Base-by-base conservation (phyloP, 768 basidiomycete genomes). In the Trametes cingulata region DNA sequence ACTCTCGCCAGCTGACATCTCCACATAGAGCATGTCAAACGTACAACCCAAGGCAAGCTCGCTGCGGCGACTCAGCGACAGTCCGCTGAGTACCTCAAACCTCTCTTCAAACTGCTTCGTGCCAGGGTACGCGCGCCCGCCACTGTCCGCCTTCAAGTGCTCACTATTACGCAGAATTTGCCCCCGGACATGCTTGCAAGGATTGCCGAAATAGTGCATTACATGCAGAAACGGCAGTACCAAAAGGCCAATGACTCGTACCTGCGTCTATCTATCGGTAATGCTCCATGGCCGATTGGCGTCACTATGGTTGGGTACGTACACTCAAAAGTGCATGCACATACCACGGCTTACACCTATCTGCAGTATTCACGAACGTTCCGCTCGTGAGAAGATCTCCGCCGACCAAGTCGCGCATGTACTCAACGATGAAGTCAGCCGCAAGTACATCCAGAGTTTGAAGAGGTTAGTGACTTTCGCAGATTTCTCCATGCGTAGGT, bases 201-300 rank as follows among this genome's bases (percentile, higher is more conserved):
- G 42, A 90, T 94, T 60, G 88, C 93, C 14, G 95, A 99, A 74
- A 95, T 99, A 53, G 91, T 98, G 7, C 91, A 98, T 69, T 77
- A 94, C 75, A 96, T 97, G 94, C 97, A 99, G 73, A 89, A 85
- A 64, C 88, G 97, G 27, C 87, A 95, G 72, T 99, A 99, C 67
- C 94, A 98, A 73, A 84, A 80, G 55, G 96, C 97, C 2, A 99
- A 98, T 68, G 97, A 99, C 71, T 89, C 95, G 0, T 99, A 99
- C 72, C 85, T 99, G 22, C 90, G 97, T 7, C 78, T 99, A 39
- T 95, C 93, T 6, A 99, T 99, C 64, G 97, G 97, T 35, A 99
- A 97, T 68, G 96, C 97, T 0, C 95, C 97, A 2, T 99, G 97
- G 97, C 97, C 97, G 1, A 99, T 99, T 69, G 97, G 97, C 42